These are phyloP conservation scores for Geoglossum glabrum DNA, from an alignment of 495 filamentous ascomycete genomes.

Conservation along the genomic window DNA sequence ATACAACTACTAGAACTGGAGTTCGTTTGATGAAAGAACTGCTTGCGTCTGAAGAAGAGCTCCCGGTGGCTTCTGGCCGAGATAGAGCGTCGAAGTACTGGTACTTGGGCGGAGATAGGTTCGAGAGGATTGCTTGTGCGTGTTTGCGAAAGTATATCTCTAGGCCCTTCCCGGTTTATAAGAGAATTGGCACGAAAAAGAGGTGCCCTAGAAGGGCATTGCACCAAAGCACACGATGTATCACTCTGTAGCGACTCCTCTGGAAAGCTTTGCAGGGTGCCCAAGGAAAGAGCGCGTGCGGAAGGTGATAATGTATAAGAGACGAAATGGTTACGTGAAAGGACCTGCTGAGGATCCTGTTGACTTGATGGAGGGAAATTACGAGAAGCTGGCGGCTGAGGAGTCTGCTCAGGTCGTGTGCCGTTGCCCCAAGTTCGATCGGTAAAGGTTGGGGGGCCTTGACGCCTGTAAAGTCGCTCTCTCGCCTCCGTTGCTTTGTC, in stretches of 20 bases:
- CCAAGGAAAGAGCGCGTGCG: too few relatives aligned
- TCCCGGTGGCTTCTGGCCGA: slow-evolving; percentile 7
- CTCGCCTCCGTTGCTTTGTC: not conserved
- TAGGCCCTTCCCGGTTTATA: not conserved
- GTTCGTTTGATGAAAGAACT: not conserved
- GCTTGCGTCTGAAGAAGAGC: not conserved
- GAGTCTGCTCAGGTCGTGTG: too few relatives aligned
- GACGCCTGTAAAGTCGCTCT: not conserved
- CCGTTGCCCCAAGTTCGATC: not conserved
- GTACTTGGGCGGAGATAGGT: not conserved
- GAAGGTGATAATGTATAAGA: too few relatives aligned
- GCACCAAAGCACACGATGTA: not conserved
- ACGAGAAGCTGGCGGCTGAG: too few relatives aligned
- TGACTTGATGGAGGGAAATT: too few relatives aligned
- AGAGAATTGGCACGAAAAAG: not conserved
- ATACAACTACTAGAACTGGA: not conserved
- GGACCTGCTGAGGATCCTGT: too few relatives aligned
- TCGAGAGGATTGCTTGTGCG: slow-evolving; percentile 20
- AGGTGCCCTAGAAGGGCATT: not conserved
- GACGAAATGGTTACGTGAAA: too few relatives aligned
- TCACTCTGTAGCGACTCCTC: not conserved
- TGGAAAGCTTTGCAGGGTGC: not conserved
- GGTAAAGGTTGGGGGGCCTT: not conserved
- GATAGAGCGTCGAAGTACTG: not conserved
- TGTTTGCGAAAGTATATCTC: not conserved